A percentile compares a stretch with the other conserved stretches of the same genome.
Evolutionary conservation across 306 rosid genomes (phyloP).

Genomic region (Fragaria iinumae): DNA sequence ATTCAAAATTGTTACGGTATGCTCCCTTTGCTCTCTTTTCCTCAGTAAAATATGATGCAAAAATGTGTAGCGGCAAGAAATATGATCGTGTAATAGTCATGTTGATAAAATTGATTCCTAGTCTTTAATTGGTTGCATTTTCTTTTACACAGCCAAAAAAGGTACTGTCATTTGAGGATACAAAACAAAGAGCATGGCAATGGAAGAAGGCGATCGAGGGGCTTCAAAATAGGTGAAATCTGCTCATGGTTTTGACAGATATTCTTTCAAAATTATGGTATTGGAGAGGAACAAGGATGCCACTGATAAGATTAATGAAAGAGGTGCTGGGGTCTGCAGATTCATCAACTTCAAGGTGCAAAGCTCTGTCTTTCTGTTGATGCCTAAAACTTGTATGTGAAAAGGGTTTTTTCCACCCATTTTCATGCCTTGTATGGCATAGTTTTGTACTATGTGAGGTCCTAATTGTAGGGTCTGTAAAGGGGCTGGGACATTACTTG

Average conservation of each 20-base stretch:
- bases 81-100: background rate
- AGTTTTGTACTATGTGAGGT: constrained; percentile 20
- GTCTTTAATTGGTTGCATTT: constrained; percentile 3
- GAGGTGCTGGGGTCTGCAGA: constrained; percentile 35
- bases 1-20: constrained; percentile 93
- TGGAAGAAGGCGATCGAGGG: constrained; percentile 99
- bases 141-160: constrained; percentile 75
- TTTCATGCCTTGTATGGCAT: constrained; percentile 36
- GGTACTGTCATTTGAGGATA: constrained; percentile 82
- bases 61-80: background rate
- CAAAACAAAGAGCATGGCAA: constrained; percentile 88
- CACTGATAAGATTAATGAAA: constrained; percentile 36
- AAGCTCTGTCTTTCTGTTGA: constrained; percentile 28
- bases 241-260: constrained; percentile 31
- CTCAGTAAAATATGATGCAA: background rate
- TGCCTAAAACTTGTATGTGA: constrained; percentile 30
- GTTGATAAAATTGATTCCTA: constrained; percentile 9
- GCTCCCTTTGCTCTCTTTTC: constrained; percentile 24
- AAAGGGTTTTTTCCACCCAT: constrained; percentile 28
- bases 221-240: constrained; percentile 86
- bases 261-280: constrained; percentile 38
- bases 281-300: constrained; percentile 43
- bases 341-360: constrained; percentile 36
- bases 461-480: constrained; percentile 44
- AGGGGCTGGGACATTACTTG: constrained; percentile 42